Percentiles rank a stretch among this genome's conserved stretches.
These are phyloP conservation scores for Piromyces finnis DNA, from an alignment of 192 early-diverging fungal genomes.

Conservation along the genomic window DNA sequence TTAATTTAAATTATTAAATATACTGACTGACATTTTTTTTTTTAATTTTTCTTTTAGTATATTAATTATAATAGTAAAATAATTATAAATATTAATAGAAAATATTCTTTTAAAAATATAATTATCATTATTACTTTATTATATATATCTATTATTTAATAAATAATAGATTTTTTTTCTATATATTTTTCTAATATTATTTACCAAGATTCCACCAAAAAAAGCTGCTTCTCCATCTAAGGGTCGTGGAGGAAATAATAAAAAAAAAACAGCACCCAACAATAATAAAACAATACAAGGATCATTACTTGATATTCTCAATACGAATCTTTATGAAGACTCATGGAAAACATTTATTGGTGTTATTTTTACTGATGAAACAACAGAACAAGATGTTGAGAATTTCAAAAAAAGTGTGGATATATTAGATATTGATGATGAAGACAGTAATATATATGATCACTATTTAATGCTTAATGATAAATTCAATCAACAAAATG, in stretches of 20 bases:
- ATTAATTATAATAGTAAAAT: too few relatives aligned
- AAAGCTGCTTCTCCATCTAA: background rate
- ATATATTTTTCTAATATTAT: too few relatives aligned
- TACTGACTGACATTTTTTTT: too few relatives aligned
- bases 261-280: background rate
- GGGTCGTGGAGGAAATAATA: background rate
- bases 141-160: too few relatives aligned
- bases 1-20: too few relatives aligned
- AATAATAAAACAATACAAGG: background rate
- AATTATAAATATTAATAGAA: too few relatives aligned
- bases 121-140: too few relatives aligned
- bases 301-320: background rate
- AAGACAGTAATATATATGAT: background rate
- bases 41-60: too few relatives aligned
- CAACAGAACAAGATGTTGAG: background rate
- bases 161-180: too few relatives aligned
- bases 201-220: background rate
- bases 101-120: too few relatives aligned
- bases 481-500: background rate
- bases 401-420: background rate
- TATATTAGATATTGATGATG: background rate
- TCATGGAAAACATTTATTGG: background rate
- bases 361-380: background rate
- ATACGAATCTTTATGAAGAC: background rate
- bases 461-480: background rate